Evolutionary conservation across 768 basidiomycete species (phyloP), one percentile per base, ranked within the genome.

Genomic region (Imleria badia): DNA sequence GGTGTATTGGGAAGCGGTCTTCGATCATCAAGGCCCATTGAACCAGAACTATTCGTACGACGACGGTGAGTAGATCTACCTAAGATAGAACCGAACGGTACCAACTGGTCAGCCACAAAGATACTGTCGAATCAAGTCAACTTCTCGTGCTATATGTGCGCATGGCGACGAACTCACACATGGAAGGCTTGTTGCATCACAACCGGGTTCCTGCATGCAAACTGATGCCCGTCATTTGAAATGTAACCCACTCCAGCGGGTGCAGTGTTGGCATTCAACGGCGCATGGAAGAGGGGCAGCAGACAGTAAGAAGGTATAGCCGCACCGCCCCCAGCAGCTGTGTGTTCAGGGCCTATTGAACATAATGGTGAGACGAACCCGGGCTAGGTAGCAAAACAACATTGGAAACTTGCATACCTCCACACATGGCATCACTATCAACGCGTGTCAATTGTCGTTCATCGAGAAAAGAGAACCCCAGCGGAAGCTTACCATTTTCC

Each of bases 141-240:
- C 22, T 22, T 22, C n/a, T 22, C 13, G 8, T 2, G 3, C 1
- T 4, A 3, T 1, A 41, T 8, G 6, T 13, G 14, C 3, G 1
- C 14, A 52, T 9, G 2, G 1, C 0, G 17, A 29, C 15, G 5
- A 3, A 74, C 82, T 54, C 64, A 84, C 81, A 86, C 81, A 64
- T 86, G 83, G 69, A 78, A 84, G 0, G 84, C 74, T 58, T 79
- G 82, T 19, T 77, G 78, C 65, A 80, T 64, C n/a, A n/a, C n/a
- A 1, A 71, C 72, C 2, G 84, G 85, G 56, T 85, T 82, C 49
- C 72, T 72, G 67, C 84, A 85, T 1, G 64, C 29, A 53, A 82
- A 85, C 11, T 73, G 58, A 61, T 85, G 84, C 0, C 85, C 84
- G 45, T 85, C 84, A 20, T 68, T 70, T 3, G 83, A 85, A 36